Evolutionary conservation across 768 basidiomycete species (phyloP).

Genomic region (Lactarius evosmus): DNA sequence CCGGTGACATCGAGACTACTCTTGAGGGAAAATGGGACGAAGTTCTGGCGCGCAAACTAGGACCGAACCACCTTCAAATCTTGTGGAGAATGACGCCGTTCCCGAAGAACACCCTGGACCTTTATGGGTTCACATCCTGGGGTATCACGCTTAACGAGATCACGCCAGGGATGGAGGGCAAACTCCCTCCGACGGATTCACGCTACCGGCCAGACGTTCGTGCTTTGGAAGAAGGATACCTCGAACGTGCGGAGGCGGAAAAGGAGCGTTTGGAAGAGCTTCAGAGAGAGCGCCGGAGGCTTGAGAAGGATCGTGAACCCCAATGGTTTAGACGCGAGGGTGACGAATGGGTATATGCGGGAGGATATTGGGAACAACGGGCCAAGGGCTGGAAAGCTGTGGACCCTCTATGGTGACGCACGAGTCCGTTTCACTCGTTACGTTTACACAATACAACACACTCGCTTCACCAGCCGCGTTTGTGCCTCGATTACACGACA

Average conservation of each 20-base stretch:
- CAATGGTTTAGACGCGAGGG: conserved; percentile 71
- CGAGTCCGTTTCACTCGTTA: background rate
- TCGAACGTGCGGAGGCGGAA: conserved; percentile 67
- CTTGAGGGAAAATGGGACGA: conserved; percentile 94
- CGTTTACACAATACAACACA: background rate
- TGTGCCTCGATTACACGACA: too few species aligned
- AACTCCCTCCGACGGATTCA: conserved; percentile 78
- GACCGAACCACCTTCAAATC: conserved; percentile 63
- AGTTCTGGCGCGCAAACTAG: conserved; percentile 64
- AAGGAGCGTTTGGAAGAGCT: conserved; percentile 71
- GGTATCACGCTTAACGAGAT: conserved; percentile 81
- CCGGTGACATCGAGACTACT: conserved; percentile 53
- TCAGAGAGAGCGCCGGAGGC: conserved; percentile 68
- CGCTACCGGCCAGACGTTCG: conserved; percentile 77
- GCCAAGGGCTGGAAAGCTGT: conserved; percentile 60
- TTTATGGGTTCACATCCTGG: conserved; percentile 81
- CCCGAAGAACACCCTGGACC: conserved; percentile 64
- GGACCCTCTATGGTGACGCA: conserved; percentile 59
- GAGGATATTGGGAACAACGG: conserved; percentile 83
- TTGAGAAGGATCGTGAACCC: conserved; percentile 56
- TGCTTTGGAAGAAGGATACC: conserved; percentile 73
- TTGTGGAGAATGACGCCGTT: conserved; percentile 78
- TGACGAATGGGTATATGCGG: conserved; percentile 72
- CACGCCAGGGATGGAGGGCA: conserved; percentile 57
- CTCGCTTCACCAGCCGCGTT: background rate